Percentiles rank a stretch among this genome's conserved stretches.
Evolutionary conservation across 805 yeast genomes (phyloP).

Genomic region (Barnettozyma vustinii): DNA sequence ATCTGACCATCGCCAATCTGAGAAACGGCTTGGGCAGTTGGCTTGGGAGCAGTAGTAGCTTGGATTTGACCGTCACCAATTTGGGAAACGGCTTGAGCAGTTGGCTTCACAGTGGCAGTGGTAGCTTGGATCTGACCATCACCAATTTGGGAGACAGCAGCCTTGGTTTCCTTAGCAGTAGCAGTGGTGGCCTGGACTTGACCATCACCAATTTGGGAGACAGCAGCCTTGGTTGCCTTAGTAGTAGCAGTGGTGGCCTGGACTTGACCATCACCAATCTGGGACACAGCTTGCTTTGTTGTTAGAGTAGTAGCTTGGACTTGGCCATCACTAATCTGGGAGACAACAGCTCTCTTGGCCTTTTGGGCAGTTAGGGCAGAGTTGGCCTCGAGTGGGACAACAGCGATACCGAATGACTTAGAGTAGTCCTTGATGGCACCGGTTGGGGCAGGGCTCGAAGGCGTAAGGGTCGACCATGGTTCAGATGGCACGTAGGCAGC

Average conservation of each 20-base stretch:
- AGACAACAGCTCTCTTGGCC: conserved; percentile 24
- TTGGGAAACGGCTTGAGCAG: conserved; percentile 23
- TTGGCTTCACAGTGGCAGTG: conserved; percentile 2
- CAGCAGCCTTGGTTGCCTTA: no score
- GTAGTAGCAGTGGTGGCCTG: conserved; percentile 9
- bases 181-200: conserved; percentile 7
- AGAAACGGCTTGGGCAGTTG: conserved; percentile 26
- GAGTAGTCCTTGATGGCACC: conserved; percentile 55
- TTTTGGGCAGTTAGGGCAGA: conserved; percentile 34
- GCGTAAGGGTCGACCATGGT: conserved; percentile 71
- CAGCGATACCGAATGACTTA: conserved; percentile 62
- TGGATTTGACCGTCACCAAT: conserved; percentile 29
- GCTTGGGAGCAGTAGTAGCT: conserved; percentile 27
- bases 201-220: conserved; percentile 6
- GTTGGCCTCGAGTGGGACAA: conserved; percentile 34
- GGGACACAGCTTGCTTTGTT: background rate
- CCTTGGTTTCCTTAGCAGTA: background rate
- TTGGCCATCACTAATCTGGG: conserved; percentile 8
- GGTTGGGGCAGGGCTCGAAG: conserved; percentile 43
- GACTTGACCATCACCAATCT: conserved; percentile 9
- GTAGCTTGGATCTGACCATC: conserved; percentile 39
- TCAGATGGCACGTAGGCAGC: conserved; percentile 64
- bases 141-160: conserved; percentile 36
- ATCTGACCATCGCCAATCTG: conserved; percentile 24
- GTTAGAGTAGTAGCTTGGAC: conserved; percentile 9